Evolutionary conservation across 2,329 filamentous ascomycete species (phyloP).

Genomic region (Pseudogymnoascus sp.): DNA sequence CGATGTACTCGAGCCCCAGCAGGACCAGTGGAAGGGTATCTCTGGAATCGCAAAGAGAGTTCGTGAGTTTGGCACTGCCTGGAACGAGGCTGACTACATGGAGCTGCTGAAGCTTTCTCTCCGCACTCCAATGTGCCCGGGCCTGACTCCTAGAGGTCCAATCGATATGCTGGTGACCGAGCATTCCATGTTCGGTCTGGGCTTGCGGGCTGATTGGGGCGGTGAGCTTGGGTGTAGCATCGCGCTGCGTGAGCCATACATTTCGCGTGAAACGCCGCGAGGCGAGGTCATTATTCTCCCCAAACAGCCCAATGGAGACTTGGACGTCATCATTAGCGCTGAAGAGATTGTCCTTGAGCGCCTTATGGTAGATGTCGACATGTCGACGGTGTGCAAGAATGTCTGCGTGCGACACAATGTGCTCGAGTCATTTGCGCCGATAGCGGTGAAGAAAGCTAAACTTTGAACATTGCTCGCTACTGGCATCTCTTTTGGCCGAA

Average conservation of each 20-base stretch:
- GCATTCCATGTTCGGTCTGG: neutral
- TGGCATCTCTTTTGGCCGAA: neutral
- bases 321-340: neutral
- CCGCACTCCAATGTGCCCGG: neutral
- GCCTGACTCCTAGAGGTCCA: neutral
- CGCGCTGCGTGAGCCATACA: constrained; percentile 4
- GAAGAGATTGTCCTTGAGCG: constrained; percentile 1
- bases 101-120: neutral
- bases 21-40: neutral
- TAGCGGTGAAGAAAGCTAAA: neutral
- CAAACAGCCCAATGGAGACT: neutral
- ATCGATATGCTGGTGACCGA: constrained; percentile 1
- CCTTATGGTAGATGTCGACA: neutral
- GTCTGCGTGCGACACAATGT: constrained; percentile 1
- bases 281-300: constrained; percentile 5
- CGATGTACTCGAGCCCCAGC: neutral
- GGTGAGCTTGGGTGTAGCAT: neutral
- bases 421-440: neutral
- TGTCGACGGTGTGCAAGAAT: neutral
- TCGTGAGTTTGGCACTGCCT: neutral
- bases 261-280: neutral
- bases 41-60: neutral
- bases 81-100: neutral
- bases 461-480: neutral
- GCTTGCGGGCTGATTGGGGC: constrained; percentile 1